Conservation (phyloP, 2,329 filamentous ascomycete genomes). For the Metarhizium anisopliae region DNA sequence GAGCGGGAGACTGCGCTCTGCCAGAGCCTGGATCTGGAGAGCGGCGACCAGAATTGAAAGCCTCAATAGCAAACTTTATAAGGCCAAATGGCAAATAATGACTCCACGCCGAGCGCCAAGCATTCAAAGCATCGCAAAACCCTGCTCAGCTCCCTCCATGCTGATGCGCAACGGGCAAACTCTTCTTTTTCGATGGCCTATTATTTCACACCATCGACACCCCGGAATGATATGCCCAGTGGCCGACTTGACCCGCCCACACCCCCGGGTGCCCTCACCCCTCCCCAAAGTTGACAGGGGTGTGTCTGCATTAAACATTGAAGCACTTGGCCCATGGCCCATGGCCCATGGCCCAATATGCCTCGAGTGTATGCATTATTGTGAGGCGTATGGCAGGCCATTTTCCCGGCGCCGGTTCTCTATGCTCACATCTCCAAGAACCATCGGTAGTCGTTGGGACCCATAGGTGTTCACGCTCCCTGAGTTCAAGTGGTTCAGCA, state of each 20-base stretch:
- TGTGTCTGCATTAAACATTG: not conserved
- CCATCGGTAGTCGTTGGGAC: conserved; percentile 1
- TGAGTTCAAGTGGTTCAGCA: conserved; percentile 2
- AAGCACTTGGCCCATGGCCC: not conserved
- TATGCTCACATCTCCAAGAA: conserved; percentile 7
- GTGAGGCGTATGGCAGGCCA: conserved; percentile 1
- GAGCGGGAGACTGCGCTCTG: not conserved
- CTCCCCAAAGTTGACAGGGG: conserved; percentile 1
- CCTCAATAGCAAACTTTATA: not conserved
- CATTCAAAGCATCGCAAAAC: not conserved
- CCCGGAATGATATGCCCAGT: conserved; percentile 4
- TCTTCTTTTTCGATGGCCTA: not conserved
- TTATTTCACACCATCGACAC: not conserved
- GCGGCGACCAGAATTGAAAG: not conserved
- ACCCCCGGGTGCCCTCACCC: not conserved
- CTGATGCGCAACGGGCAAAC: not conserved
- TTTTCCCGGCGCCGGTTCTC: not conserved
- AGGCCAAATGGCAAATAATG: not conserved
- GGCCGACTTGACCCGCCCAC: not conserved
- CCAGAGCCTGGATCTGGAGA: too few species aligned
- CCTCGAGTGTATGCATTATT: not conserved
- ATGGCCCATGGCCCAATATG: not conserved
- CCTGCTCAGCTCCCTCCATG: not conserved
- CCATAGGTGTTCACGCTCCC: conserved; percentile 4
- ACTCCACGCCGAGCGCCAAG: conserved; percentile 1